Percentiles rank a stretch among this genome's conserved stretches.
These are phyloP conservation scores for Ustilago loliicola DNA, from an alignment of 1,284 basidiomycete species.

Conservation along the genomic window DNA sequence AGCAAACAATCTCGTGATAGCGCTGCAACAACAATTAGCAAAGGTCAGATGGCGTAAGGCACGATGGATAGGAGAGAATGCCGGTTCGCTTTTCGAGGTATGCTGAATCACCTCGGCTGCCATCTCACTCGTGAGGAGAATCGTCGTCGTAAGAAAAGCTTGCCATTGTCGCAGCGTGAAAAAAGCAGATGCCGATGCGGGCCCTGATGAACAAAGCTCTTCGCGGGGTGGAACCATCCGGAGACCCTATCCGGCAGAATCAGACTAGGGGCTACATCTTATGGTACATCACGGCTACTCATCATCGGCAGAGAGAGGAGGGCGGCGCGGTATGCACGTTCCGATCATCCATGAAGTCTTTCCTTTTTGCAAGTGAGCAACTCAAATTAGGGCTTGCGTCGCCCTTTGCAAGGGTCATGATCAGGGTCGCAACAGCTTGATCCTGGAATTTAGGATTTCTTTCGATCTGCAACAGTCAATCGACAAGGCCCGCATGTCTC, in stretches of 20 bases:
- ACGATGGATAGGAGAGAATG: neutral
- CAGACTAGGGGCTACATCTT: no score
- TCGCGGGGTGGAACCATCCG: no score
- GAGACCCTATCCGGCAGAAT: no score
- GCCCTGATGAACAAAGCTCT: neutral
- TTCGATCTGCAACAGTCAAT: neutral
- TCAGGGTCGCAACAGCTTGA: neutral
- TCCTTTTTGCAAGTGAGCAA: neutral
- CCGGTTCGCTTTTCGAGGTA: neutral
- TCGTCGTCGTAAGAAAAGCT: no score
- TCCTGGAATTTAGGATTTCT: neutral
- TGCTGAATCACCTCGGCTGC: constrained; percentile 1
- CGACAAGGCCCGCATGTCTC: constrained; percentile 3
- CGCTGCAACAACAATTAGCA: no score
- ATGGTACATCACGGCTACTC: neutral
- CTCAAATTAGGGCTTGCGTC: constrained; percentile 8
- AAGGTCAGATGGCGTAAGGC: neutral
- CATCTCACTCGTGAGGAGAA: neutral
- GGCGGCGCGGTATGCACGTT: neutral
- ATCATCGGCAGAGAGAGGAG: neutral
- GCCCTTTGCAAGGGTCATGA: neutral
- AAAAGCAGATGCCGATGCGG: neutral
- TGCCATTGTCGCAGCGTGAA: no score
- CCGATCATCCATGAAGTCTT: constrained; percentile 9
- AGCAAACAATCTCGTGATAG: no score